phyloP scores from a whole-genome alignment of 2,329 filamentous ascomycete genomes.

The Botryosphaeria dothidea region DNA sequence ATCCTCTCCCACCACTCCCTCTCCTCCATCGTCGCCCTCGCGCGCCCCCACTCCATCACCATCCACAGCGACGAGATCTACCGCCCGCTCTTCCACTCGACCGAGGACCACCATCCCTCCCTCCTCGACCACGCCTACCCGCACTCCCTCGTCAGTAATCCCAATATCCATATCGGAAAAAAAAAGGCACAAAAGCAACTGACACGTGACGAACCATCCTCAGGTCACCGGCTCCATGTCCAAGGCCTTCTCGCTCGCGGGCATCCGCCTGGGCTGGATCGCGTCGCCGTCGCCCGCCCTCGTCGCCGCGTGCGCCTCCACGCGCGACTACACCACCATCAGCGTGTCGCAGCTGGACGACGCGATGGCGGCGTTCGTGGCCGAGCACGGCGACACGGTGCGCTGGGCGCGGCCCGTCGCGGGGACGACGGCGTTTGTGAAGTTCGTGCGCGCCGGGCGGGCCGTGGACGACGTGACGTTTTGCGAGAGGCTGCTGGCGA shows the following conservation, averaged over 20 bases:
- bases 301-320: slow-evolving; percentile 63
- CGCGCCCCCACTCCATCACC: slow-evolving; percentile 59
- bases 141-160: slow-evolving; percentile 65
- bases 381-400: slow-evolving; percentile 54
- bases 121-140: slow-evolving; percentile 70
- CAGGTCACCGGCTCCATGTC: slow-evolving; percentile 81
- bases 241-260: slow-evolving; percentile 81
- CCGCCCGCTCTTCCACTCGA: slow-evolving; percentile 76
- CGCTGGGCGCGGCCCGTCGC: slow-evolving; percentile 67
- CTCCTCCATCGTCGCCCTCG: slow-evolving; percentile 63
- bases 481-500: slow-evolving; percentile 66
- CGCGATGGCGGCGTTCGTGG: slow-evolving; percentile 66
- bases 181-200: too few relatives aligned
- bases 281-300: slow-evolving; percentile 65
- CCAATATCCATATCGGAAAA: too few relatives aligned
- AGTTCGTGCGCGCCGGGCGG: slow-evolving; percentile 58
- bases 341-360: slow-evolving; percentile 83
- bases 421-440: slow-evolving; percentile 67
- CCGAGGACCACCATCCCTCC: slow-evolving; percentile 64
- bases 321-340: slow-evolving; percentile 82
- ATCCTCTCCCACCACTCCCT: slow-evolving; percentile 66
- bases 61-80: slow-evolving; percentile 82
- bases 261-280: slow-evolving; percentile 81
- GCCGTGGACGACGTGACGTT: slow-evolving; percentile 73
- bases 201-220: too few relatives aligned